These are phyloP conservation scores for Keithomyces neogunnii DNA, from an alignment of 2,329 filamentous ascomycete genomes.

Conservation along the genomic window DNA sequence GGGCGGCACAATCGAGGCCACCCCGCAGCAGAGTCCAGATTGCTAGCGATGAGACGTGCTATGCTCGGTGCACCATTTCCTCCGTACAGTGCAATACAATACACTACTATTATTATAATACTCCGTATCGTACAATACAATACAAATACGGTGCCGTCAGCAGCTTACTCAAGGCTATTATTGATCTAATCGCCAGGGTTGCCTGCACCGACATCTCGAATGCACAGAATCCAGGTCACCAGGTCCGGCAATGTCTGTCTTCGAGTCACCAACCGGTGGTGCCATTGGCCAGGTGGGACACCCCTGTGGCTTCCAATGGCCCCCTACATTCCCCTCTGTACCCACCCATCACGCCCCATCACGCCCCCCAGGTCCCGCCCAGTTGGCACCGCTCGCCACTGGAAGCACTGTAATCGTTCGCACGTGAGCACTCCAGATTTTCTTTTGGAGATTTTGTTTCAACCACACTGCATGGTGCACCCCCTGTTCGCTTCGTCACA, in stretches of 20 bases:
- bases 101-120: no score
- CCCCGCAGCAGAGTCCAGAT: neutral
- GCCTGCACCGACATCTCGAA: neutral
- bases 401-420: neutral
- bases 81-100: no score
- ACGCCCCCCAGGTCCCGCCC: slow-evolving; percentile 7
- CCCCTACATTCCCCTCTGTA: neutral
- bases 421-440: slow-evolving; percentile 11
- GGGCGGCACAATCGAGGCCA: no score
- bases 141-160: no score
- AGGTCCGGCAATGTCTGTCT: neutral
- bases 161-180: neutral
- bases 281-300: neutral
- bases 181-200: neutral
- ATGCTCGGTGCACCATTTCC: no score
- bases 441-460: neutral
- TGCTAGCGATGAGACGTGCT: no score
- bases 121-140: no score
- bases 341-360: neutral
- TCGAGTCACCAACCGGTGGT: neutral
- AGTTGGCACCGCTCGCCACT: slow-evolving; percentile 7
- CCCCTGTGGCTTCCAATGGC: neutral
- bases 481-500: neutral
- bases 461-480: neutral
- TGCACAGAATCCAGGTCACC: slow-evolving; percentile 7